A percentile compares a stretch with the other conserved stretches of the same genome.
Evolutionary conservation across 2,329 filamentous ascomycete genomes (phyloP).

Genomic region (Monilinia aucupariae): DNA sequence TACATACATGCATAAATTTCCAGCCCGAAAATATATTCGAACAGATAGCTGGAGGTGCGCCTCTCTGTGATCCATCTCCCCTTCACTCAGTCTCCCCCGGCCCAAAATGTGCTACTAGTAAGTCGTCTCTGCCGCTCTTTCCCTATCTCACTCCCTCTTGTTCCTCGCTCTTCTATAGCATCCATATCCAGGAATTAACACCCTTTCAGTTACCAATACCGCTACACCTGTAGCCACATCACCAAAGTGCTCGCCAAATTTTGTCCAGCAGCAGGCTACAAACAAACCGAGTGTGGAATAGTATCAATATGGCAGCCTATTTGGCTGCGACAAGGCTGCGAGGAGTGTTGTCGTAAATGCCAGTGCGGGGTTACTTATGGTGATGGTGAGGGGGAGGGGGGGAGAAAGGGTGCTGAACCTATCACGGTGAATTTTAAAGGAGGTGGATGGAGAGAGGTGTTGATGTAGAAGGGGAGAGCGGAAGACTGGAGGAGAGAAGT

Average conservation of each 20-base stretch:
- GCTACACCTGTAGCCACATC: conserved; percentile 30
- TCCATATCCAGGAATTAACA: conserved; percentile 14
- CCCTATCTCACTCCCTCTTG: not conserved
- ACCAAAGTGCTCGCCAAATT: conserved; percentile 31
- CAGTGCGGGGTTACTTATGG: not conserved
- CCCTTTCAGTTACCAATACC: conserved; percentile 30
- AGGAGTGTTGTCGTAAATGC: conserved; percentile 22
- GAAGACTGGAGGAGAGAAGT: not conserved
- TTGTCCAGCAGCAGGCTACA: conserved; percentile 26
- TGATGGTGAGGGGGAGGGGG: not conserved
- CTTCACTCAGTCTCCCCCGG: not conserved
- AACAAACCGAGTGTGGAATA: conserved; percentile 33
- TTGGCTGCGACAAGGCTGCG: conserved; percentile 30
- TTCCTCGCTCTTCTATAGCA: not conserved
- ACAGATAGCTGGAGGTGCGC: too few relatives aligned
- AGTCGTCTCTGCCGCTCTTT: not conserved
- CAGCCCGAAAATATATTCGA: not conserved
- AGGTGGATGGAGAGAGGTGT: not conserved
- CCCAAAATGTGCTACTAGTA: conserved; percentile 12
- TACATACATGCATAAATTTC: too few relatives aligned
- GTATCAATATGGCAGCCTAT: conserved; percentile 33
- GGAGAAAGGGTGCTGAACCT: not conserved
- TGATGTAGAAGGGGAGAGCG: not conserved
- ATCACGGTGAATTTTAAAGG: not conserved
- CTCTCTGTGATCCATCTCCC: not conserved